phyloP scores from a whole-genome alignment of 345 rosid species.

The Hypericum androsaemum region DNA sequence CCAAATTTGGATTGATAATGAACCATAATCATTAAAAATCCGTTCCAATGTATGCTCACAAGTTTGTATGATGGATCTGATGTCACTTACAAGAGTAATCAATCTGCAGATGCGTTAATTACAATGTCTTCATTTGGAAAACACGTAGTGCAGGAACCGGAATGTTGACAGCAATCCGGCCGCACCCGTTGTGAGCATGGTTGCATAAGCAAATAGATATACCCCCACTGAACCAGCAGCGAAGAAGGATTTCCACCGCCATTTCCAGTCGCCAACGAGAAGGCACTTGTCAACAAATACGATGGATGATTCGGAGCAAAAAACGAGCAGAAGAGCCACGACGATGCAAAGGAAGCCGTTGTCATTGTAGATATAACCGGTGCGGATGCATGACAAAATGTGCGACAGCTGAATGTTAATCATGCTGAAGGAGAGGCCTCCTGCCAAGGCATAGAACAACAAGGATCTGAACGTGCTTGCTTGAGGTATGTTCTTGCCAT shows the following conservation, averaged over 20 bases:
- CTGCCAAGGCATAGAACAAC: constrained; percentile 38
- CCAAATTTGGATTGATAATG: too few relatives aligned
- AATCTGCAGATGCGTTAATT: too few relatives aligned
- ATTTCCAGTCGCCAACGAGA: constrained; percentile 60
- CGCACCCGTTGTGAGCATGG: constrained; percentile 63
- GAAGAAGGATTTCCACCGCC: constrained; percentile 22
- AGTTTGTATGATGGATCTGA: too few relatives aligned
- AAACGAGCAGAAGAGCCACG: constrained; percentile 5
- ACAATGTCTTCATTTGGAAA: constrained; percentile 48
- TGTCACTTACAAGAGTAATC: too few relatives aligned
- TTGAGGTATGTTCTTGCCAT: constrained; percentile 30
- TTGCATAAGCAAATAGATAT: constrained; percentile 22
- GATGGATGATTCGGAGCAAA: constrained; percentile 5
- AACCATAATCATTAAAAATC: too few relatives aligned
- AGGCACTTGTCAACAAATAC: constrained; percentile 4
- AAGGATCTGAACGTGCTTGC: neutral
- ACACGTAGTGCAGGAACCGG: constrained; percentile 66
- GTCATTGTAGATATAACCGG: constrained; percentile 5
- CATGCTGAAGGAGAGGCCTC: constrained; percentile 21
- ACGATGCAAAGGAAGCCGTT: constrained; percentile 9
- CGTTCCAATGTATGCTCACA: too few relatives aligned
- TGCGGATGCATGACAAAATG: constrained; percentile 7
- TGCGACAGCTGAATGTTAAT: constrained; percentile 7
- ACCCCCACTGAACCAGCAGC: constrained; percentile 6
- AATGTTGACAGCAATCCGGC: constrained; percentile 60